These are phyloP conservation scores for Tricholoma sp. DNA, from an alignment of 768 basidiomycete genomes.

Conservation along the genomic window DNA sequence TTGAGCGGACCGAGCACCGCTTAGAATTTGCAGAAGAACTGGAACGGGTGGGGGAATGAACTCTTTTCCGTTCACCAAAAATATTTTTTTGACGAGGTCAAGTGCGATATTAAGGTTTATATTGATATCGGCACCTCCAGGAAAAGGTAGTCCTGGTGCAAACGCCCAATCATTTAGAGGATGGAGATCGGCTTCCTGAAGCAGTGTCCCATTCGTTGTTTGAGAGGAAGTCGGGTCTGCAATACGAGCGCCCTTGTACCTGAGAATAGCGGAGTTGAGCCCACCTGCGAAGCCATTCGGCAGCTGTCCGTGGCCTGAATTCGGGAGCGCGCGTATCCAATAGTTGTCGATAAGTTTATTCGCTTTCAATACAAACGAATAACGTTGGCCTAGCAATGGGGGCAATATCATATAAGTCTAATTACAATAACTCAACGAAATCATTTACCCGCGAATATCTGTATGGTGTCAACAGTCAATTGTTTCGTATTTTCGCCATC, in stretches of 20 bases:
- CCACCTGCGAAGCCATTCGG: constrained; percentile 7
- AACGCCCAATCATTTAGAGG: constrained; percentile 5
- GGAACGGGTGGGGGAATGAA: no score
- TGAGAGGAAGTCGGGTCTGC: constrained; percentile 6
- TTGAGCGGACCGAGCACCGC: no score
- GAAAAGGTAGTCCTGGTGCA: constrained; percentile 8
- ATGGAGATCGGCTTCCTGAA: constrained; percentile 9
- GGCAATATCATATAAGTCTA: neutral
- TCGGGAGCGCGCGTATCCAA: constrained; percentile 23
- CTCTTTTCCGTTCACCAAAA: constrained; percentile 24
- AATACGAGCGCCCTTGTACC: constrained; percentile 7
- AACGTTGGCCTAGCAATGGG: constrained; percentile 30
- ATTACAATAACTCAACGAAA: constrained; percentile 10
- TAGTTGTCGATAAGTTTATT: constrained; percentile 29
- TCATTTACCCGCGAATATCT: constrained; percentile 21
- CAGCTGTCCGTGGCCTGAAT: constrained; percentile 3
- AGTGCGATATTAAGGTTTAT: constrained; percentile 11
- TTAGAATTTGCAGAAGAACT: no score
- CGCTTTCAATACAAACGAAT: constrained; percentile 34
- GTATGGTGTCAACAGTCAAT: constrained; percentile 22
- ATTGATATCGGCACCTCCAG: constrained; percentile 13
- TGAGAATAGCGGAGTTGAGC: constrained; percentile 13
- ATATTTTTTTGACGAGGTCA: constrained; percentile 14
- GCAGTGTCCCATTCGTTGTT: neutral
- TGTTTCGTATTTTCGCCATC: constrained; percentile 25